Conservation (phyloP, 345 rosid species). For the Trapa incisa region DNA sequence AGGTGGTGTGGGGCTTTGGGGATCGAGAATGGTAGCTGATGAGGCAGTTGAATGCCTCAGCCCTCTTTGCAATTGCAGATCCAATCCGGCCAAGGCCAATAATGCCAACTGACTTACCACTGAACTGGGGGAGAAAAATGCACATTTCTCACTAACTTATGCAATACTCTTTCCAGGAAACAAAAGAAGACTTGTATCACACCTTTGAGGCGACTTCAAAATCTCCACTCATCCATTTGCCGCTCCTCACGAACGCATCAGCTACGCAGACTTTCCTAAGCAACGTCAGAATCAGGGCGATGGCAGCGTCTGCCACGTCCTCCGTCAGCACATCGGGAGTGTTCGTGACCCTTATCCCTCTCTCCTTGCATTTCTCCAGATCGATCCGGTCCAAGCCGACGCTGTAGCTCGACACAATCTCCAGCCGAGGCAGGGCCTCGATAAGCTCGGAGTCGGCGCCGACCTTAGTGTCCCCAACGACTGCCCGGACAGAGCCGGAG, state of each 20-base stretch:
- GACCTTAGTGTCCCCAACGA: conserved; percentile 26
- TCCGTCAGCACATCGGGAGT: conserved; percentile 63
- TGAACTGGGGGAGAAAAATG: conserved; percentile 25
- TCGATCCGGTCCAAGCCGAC: conserved; percentile 57
- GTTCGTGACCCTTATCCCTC: conserved; percentile 45
- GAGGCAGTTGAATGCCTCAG: conserved; percentile 43
- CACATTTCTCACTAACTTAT: background rate
- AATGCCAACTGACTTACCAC: conserved; percentile 49
- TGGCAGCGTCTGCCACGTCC: conserved; percentile 49
- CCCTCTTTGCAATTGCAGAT: conserved; percentile 45
- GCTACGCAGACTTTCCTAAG: conserved; percentile 36
- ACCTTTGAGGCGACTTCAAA: conserved; percentile 43
- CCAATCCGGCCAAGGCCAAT: conserved; percentile 54
- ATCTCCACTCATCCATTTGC: conserved; percentile 34
- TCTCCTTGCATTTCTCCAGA: conserved; percentile 38
- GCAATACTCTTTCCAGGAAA: background rate
- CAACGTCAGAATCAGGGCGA: conserved; percentile 43
- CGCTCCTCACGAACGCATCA: conserved; percentile 40
- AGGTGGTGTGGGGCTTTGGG: conserved; percentile 20
- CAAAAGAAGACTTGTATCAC: background rate
- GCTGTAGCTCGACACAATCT: conserved; percentile 47
- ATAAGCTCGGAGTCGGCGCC: conserved; percentile 48
- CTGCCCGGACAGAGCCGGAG: conserved; percentile 25
- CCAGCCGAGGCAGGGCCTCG: conserved; percentile 37
- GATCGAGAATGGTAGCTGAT: conserved; percentile 40